These are phyloP conservation scores for Dichomitus squalens DNA, from an alignment of 1,284 basidiomycete genomes.

Conservation along the genomic window DNA sequence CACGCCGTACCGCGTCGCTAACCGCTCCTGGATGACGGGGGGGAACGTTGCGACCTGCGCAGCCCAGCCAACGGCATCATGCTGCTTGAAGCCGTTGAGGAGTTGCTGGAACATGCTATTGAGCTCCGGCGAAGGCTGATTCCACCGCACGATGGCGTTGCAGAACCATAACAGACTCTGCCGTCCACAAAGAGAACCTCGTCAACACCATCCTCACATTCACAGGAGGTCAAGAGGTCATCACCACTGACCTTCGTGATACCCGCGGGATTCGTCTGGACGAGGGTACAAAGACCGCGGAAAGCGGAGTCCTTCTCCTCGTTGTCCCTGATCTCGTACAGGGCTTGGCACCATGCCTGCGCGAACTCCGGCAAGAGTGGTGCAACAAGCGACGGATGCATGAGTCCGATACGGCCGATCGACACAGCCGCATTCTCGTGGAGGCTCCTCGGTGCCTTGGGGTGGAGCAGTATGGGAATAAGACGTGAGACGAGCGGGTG, in stretches of 20 bases:
- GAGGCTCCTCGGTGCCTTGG: constrained; percentile 90
- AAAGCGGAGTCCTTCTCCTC: constrained; percentile 99
- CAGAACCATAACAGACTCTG: constrained; percentile 94
- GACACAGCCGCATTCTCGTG: constrained; percentile 99
- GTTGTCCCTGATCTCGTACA: constrained; percentile 99
- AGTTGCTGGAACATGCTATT: constrained; percentile 90
- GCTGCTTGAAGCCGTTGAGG: constrained; percentile 82
- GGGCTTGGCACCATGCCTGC: constrained; percentile 94
- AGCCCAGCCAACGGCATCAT: constrained; percentile 78
- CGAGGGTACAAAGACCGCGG: constrained; percentile 94
- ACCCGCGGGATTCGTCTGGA: constrained; percentile 91
- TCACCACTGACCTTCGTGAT: constrained; percentile 70
- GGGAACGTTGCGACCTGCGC: constrained; percentile 79
- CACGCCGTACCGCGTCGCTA: constrained; percentile 77
- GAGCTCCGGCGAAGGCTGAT: constrained; percentile 83
- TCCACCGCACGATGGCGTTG: constrained; percentile 96
- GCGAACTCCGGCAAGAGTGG: constrained; percentile 92
- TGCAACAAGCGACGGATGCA: constrained; percentile 88
- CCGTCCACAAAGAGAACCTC: constrained; percentile 1
- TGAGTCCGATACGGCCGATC: constrained; percentile 95
- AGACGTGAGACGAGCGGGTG: constrained; percentile 85
- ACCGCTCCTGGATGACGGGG: constrained; percentile 74
- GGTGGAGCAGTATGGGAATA: constrained; percentile 90
- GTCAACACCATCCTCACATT: constrained; percentile 1
- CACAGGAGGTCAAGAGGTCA: background rate